Evolutionary conservation across 140 eudicot genomes (phyloP).

Genomic region (Senecio squalidus): DNA sequence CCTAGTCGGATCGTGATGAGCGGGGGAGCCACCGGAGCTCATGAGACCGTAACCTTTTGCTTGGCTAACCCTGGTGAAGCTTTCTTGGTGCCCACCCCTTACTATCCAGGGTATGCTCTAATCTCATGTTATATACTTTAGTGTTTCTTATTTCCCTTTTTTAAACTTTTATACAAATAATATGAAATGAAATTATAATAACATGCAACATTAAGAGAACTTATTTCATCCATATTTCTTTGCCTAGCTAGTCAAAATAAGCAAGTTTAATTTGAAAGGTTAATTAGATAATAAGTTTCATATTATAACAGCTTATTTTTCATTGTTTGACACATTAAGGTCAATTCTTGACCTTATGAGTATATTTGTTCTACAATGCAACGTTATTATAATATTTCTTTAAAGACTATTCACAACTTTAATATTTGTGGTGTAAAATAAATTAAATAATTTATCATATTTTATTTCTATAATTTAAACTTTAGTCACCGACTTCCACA

Average conservation of each 20-base stretch:
- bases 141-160: no score
- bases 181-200: no score
- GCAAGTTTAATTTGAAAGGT: no score
- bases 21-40: constrained; percentile 69
- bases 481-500: background rate
- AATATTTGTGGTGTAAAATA: background rate
- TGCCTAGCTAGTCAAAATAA: no score
- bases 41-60: constrained; percentile 46
- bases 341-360: background rate
- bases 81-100: constrained; percentile 58
- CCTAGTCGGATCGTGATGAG: constrained; percentile 51
- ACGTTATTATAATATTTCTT: background rate
- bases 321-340: background rate
- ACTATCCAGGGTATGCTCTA: constrained; percentile 51
- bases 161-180: no score
- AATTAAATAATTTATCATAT: no score
- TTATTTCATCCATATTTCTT: no score
- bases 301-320: no score
- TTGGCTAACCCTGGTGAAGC: constrained; percentile 63
- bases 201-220: no score
- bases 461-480: no score
- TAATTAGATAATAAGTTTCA: no score
- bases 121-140: background rate
- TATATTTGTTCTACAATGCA: background rate
- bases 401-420: background rate